Evolutionary conservation across 1,284 basidiomycete genomes (phyloP), one percentile per base, ranked within the genome.

Genomic region (Trametes pubescens): DNA sequence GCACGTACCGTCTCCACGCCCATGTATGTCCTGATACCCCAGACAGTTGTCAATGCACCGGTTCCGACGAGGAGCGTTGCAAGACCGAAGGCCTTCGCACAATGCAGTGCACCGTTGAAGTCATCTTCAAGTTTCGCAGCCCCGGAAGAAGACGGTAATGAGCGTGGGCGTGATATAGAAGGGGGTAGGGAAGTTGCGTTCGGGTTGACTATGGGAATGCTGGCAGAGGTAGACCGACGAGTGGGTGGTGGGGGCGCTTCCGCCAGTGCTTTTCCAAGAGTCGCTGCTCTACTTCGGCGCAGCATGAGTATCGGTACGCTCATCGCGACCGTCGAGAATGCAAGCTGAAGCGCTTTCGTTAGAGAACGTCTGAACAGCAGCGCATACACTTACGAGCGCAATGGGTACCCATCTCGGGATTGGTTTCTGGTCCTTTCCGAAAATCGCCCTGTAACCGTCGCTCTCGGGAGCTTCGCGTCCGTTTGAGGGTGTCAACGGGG

Each of bases 1-100:
- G 16, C 26, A 77, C 80, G 46, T 56, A 84, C 82, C 58, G 79
- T 72, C 62, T 72, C 71, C 2, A 82, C 80, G 29, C 78, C 80
- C 37, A 84, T 65, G 51, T 75, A 77, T 26, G 72, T 66, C 74
- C 79, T 79, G 37, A 83, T 73, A 5, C 78, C 80, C 57, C 72
- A 78, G 4, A 83, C 72, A 0, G 77, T 72, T 0, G 70, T 69
- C 7, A 73, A 64, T 0, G 78, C 82, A 14, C 74, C 74, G 1
- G 70, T 68, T 8, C 73, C 53, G 44, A 84, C 81, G 29, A 79
- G 57, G n/a, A 76, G 56, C 0, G 83, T 85, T 9, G 84, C 83
- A 38, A 82, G 73, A 26, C 78, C 68, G 32, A 84, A 82, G 0
- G 84, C 84, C 61, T 80, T 82, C n/a, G 81, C 62, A 6, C 78